Evolutionary conservation across 495 filamentous ascomycete species (phyloP).

Genomic region (Penicillium antarcticum): DNA sequence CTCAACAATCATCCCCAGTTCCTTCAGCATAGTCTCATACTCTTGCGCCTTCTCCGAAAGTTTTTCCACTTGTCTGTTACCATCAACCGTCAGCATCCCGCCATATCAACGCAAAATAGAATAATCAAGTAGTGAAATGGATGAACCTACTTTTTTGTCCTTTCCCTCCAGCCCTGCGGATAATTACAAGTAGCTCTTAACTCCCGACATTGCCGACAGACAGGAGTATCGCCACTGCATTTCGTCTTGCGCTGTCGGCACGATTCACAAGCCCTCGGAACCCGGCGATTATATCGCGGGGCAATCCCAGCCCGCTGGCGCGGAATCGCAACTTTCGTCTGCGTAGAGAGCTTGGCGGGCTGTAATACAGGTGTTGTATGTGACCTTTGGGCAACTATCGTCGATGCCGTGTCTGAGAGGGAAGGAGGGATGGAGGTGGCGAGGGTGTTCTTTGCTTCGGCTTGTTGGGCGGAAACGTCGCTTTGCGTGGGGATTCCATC

Average conservation of each 20-base stretch:
- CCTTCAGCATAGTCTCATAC: slow-evolving; percentile 46
- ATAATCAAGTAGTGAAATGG: neutral
- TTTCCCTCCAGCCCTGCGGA: slow-evolving; percentile 56
- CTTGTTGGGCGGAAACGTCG: neutral
- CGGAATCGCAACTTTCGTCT: slow-evolving; percentile 49
- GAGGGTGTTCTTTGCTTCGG: slow-evolving; percentile 7
- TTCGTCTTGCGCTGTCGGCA: slow-evolving; percentile 68
- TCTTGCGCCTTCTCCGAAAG: slow-evolving; percentile 47
- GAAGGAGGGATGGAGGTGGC: slow-evolving; percentile 11
- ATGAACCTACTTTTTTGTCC: slow-evolving; percentile 47
- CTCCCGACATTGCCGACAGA: slow-evolving; percentile 56
- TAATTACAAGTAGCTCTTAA: slow-evolving; percentile 50
- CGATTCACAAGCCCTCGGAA: slow-evolving; percentile 64
- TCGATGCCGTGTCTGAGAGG: slow-evolving; percentile 6
- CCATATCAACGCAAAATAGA: neutral
- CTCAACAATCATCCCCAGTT: slow-evolving; percentile 34
- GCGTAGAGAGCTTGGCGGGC: slow-evolving; percentile 7
- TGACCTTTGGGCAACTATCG: neutral
- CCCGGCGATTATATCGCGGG: slow-evolving; percentile 40
- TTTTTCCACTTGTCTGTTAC: slow-evolving; percentile 36
- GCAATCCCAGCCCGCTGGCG: slow-evolving; percentile 30
- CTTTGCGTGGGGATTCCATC: neutral
- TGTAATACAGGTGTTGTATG: neutral
- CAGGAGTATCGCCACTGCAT: slow-evolving; percentile 56
- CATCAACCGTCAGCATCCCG: slow-evolving; percentile 4